A percentile compares a stretch with the other conserved stretches of the same genome.
These are phyloP conservation scores for Symmetrospora coprosmae DNA, from an alignment of 768 basidiomycete species.

Conservation along the genomic window DNA sequence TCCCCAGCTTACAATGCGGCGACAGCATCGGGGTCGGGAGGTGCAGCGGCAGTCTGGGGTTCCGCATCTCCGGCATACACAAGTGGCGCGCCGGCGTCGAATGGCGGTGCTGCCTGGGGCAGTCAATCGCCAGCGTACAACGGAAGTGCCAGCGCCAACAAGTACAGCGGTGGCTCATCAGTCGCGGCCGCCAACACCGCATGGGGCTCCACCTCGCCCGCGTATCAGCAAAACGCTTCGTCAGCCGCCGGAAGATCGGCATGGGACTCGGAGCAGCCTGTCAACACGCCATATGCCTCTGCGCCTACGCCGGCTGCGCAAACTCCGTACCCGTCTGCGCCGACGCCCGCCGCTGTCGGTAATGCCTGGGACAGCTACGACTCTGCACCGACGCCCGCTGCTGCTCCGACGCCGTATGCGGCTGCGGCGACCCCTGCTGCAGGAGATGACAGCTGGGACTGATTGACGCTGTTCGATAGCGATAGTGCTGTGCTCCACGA, in stretches of 20 bases:
- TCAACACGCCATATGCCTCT: constrained; percentile 38
- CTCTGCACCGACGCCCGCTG: constrained; percentile 40
- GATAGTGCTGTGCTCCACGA: too few species aligned
- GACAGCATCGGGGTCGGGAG: constrained; percentile 36
- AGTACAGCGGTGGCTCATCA: neutral
- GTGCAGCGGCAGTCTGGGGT: too few species aligned
- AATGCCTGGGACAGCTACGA: constrained; percentile 37
- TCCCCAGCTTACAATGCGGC: constrained; percentile 13
- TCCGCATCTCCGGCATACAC: too few species aligned
- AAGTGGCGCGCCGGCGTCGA: too few species aligned
- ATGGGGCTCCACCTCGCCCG: constrained; percentile 42
- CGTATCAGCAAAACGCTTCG: constrained; percentile 6
- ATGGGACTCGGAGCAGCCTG: constrained; percentile 39
- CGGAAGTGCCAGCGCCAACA: constrained; percentile 28
- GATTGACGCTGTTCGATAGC: too few species aligned
- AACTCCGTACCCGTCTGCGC: constrained; percentile 20
- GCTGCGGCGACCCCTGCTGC: constrained; percentile 4
- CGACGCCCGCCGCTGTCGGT: constrained; percentile 18
- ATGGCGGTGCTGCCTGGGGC: too few species aligned
- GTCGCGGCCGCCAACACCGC: constrained; percentile 46
- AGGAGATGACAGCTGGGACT: neutral
- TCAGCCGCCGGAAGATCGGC: constrained; percentile 24
- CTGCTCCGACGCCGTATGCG: constrained; percentile 38
- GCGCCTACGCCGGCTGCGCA: constrained; percentile 21
- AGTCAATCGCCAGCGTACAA: constrained; percentile 19